A percentile compares a stretch with the other conserved stretches of the same genome.
Evolutionary conservation across 2,329 filamentous ascomycete genomes (phyloP).

Genomic region (Cladophialophora chaetospira): DNA sequence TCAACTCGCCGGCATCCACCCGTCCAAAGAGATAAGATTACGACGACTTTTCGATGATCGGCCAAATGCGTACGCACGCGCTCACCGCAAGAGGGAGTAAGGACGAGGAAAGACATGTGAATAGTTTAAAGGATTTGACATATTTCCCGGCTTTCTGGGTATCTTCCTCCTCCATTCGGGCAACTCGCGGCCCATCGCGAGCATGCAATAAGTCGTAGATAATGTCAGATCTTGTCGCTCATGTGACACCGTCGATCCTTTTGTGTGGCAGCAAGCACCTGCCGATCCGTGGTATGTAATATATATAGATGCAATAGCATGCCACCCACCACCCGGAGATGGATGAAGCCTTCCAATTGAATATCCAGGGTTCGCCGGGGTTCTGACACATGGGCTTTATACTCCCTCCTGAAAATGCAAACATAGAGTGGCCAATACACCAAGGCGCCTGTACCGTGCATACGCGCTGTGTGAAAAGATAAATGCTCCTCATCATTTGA

Average conservation of each 20-base stretch:
- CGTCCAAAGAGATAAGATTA: neutral
- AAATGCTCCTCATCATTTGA: constrained; percentile 11
- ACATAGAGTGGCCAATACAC: neutral
- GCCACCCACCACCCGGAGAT: neutral
- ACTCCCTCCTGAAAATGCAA: constrained; percentile 6
- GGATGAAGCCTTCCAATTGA: neutral
- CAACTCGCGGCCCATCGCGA: no score
- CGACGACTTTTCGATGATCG: constrained; percentile 1
- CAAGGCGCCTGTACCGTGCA: constrained; percentile 17
- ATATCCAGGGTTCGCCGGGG: neutral
- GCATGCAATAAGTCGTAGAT: no score
- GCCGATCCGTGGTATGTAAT: neutral
- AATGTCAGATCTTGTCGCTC: neutral
- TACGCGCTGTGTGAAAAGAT: constrained; percentile 7
- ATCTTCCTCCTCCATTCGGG: no score
- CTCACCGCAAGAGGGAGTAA: no score
- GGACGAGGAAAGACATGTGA: no score
- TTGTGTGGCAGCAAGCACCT: neutral
- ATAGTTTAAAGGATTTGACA: no score
- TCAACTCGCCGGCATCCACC: neutral
- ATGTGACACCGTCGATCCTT: neutral
- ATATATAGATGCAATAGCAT: neutral
- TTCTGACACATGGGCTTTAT: neutral
- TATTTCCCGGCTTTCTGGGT: no score
- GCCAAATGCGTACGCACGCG: constrained; percentile 1